Evolutionary conservation across 768 basidiomycete genomes (phyloP).

Genomic region (Panellus pusillus): DNA sequence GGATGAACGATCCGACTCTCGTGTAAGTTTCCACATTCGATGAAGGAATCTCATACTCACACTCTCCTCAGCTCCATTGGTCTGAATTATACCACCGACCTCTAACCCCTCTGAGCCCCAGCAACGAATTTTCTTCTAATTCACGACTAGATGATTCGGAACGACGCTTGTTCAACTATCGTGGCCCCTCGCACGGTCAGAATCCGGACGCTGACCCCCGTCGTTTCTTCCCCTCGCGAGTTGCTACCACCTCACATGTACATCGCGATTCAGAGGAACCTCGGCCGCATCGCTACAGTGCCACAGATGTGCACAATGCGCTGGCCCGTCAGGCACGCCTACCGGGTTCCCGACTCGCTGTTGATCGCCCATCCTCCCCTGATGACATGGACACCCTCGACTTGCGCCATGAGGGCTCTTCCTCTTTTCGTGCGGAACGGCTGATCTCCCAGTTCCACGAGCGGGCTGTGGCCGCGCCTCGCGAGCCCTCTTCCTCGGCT

Average conservation of each 20-base stretch:
- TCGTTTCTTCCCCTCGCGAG: slow-evolving; percentile 16
- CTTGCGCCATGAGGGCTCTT: slow-evolving; percentile 8
- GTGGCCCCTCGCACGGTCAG: slow-evolving; percentile 11
- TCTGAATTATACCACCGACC: slow-evolving; percentile 4
- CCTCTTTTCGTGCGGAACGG: slow-evolving; percentile 31
- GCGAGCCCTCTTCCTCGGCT: slow-evolving; percentile 6
- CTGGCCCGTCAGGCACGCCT: slow-evolving; percentile 21
- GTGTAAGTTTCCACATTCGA: slow-evolving; percentile 3
- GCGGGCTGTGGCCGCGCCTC: slow-evolving; percentile 20
- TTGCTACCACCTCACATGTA: neutral
- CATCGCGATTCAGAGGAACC: slow-evolving; percentile 4
- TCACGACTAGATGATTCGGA: slow-evolving; percentile 10
- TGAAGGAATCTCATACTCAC: neutral
- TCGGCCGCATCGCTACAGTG: slow-evolving; percentile 13
- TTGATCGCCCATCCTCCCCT: slow-evolving; percentile 1
- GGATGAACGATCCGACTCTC: slow-evolving; percentile 1
- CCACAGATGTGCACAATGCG: slow-evolving; percentile 23
- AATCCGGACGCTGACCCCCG: slow-evolving; percentile 4
- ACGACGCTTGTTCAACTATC: slow-evolving; percentile 11
- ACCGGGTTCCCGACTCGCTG: slow-evolving; percentile 15
- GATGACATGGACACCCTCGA: neutral
- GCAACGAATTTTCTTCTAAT: slow-evolving; percentile 1
- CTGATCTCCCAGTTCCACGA: slow-evolving; percentile 28
- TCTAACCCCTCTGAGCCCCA: neutral
- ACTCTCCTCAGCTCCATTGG: neutral